Evolutionary conservation across 2,329 filamentous ascomycete genomes (phyloP).

Genomic region (Westerdykella aurantiaca): DNA sequence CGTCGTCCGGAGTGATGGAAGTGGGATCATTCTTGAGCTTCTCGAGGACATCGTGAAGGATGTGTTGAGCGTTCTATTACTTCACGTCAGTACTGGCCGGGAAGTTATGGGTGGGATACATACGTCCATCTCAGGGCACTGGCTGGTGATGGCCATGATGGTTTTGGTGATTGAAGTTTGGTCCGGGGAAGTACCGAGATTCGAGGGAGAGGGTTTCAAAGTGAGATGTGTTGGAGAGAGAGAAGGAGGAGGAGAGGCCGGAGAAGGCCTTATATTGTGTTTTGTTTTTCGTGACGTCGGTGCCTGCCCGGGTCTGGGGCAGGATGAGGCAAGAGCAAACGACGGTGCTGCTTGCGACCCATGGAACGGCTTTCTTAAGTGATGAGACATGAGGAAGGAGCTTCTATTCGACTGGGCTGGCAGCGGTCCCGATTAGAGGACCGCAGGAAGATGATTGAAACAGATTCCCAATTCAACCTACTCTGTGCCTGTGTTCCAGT

Average conservation of each 20-base stretch:
- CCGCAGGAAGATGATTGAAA: no score
- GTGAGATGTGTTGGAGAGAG: background rate
- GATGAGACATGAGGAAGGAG: no score
- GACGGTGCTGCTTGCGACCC: no score
- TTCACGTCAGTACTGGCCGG: no score
- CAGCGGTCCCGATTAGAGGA: no score
- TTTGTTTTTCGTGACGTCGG: background rate
- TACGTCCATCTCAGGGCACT: background rate
- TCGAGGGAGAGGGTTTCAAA: background rate
- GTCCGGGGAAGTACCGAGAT: background rate
- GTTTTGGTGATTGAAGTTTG: background rate
- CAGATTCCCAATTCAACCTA: no score
- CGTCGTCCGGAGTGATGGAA: constrained; percentile 28
- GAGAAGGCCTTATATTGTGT: background rate
- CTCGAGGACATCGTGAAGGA: constrained; percentile 11
- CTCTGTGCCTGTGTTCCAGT: no score
- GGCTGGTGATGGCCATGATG: background rate
- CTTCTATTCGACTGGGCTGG: no score
- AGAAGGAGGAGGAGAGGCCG: background rate
- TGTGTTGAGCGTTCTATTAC: constrained; percentile 3
- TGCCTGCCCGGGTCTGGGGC: background rate
- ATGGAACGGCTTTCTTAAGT: no score
- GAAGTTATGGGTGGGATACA: no score
- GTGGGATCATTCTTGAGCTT: constrained; percentile 22
- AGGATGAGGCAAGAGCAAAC: background rate